A percentile compares a stretch with the other conserved stretches of the same genome.
Conservation (phyloP, 2,329 filamentous ascomycete genomes). For the Mycosphaerella arachidis region DNA sequence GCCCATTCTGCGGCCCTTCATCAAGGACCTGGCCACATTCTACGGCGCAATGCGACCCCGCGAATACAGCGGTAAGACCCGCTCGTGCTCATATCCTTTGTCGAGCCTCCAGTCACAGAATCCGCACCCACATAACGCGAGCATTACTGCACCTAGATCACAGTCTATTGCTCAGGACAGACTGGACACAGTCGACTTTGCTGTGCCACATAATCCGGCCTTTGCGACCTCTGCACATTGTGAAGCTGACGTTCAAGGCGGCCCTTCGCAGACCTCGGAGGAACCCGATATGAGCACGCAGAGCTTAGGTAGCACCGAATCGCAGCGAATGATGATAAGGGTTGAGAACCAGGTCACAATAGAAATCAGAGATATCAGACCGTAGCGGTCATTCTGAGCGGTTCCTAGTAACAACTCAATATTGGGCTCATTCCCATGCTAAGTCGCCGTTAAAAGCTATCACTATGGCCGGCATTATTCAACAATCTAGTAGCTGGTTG, state of each 20-base stretch:
- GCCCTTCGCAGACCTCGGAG: neutral
- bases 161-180: neutral
- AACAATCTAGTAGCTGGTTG: neutral
- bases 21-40: constrained; percentile 15
- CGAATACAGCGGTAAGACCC: constrained; percentile 4
- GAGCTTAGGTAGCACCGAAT: constrained; percentile 4
- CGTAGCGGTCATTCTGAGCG: neutral
- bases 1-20: constrained; percentile 10
- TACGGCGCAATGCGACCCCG: constrained; percentile 13
- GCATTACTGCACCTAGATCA: neutral
- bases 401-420: too few species aligned
- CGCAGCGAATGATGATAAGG: constrained; percentile 11
- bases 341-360: constrained; percentile 3
- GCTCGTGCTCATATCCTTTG: constrained; percentile 6
- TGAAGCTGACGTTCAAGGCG: constrained; percentile 6
- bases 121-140: neutral
- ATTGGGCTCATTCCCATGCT: too few species aligned
- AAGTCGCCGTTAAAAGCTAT: too few species aligned
- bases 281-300: neutral
- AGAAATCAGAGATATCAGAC: neutral
- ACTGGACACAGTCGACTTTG: constrained; percentile 7
- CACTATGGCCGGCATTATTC: neutral
- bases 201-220: neutral
- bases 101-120: constrained; percentile 6
- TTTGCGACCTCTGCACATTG: constrained; percentile 4